phyloP scores from a whole-genome alignment of 2,329 filamentous ascomycete species.

The Cladosporium colombiae region DNA sequence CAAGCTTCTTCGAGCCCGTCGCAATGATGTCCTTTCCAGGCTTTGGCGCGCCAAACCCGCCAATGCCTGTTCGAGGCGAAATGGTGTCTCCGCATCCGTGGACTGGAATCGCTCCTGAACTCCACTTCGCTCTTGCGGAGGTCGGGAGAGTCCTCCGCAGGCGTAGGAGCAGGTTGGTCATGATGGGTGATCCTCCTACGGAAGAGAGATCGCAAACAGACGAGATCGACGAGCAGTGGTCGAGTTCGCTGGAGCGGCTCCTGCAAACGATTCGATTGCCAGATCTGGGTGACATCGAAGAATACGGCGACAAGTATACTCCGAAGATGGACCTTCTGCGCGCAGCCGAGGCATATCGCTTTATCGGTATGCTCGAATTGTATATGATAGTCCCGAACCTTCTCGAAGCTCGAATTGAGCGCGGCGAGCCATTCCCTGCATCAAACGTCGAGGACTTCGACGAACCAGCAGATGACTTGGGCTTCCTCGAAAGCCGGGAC shows the following conservation, averaged over 20 bases:
- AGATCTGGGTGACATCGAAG: conserved; percentile 49
- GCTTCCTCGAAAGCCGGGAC: conserved; percentile 31
- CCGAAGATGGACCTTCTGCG: conserved; percentile 55
- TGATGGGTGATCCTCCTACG: conserved; percentile 1
- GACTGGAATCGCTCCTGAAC: conserved; percentile 50
- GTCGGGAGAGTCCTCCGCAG: conserved; percentile 41
- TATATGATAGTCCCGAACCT: conserved; percentile 55
- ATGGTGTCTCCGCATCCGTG: conserved; percentile 49
- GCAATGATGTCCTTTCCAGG: conserved; percentile 40
- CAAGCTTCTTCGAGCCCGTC: conserved; percentile 51
- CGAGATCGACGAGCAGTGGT: conserved; percentile 38
- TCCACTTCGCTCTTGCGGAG: conserved; percentile 49
- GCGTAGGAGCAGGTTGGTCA: conserved; percentile 21
- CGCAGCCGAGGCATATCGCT: conserved; percentile 56
- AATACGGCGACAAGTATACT: conserved; percentile 55
- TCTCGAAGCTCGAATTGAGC: conserved; percentile 24
- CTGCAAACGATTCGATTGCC: conserved; percentile 52
- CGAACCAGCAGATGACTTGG: conserved; percentile 23
- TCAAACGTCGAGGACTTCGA: conserved; percentile 26
- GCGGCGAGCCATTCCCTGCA: conserved; percentile 23
- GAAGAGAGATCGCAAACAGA: conserved; percentile 14
- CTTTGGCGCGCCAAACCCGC: conserved; percentile 31
- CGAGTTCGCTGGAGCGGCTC: conserved; percentile 48
- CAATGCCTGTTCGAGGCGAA: conserved; percentile 29
- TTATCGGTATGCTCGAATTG: conserved; percentile 55